Conservation (phyloP, 2,329 filamentous ascomycete species). For the Gaeumannomyces sp. region DNA sequence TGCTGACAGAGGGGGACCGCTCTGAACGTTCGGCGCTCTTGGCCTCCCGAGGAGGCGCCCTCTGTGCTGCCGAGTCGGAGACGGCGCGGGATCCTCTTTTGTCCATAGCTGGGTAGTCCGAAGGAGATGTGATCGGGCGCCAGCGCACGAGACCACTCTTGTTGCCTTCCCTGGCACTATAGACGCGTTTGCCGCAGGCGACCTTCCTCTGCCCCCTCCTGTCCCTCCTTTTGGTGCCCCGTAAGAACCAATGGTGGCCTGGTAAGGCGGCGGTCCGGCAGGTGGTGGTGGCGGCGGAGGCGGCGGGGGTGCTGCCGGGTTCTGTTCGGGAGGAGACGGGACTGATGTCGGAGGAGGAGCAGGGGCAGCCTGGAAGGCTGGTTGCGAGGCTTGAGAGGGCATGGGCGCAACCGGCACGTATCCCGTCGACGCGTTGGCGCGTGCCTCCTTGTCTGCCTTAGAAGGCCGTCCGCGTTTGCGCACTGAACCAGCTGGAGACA, state of each 20-base stretch:
- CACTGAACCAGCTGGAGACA: constrained; percentile 13
- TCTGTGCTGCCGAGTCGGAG: constrained; percentile 2
- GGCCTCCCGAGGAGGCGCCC: constrained; percentile 6
- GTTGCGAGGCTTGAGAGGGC: constrained; percentile 16
- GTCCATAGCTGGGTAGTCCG: constrained; percentile 1
- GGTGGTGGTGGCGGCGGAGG: neutral
- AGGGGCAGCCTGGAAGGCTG: constrained; percentile 10
- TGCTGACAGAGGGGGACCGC: constrained; percentile 16
- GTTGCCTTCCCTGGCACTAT: neutral
- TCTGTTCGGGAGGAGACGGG: neutral
- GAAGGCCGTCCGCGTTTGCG: constrained; percentile 29
- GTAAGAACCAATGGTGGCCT: neutral
- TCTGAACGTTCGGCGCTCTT: constrained; percentile 7
- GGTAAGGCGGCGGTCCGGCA: neutral
- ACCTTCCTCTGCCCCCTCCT: neutral
- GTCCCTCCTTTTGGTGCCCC: neutral
- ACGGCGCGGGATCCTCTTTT: constrained; percentile 3
- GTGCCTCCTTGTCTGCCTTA: constrained; percentile 25
- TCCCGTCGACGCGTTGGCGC: constrained; percentile 14
- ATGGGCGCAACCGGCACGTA: constrained; percentile 19
- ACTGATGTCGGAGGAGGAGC: neutral
- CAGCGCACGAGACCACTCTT: constrained; percentile 5
- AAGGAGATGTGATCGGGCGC: constrained; percentile 5
- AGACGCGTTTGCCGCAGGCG: neutral
- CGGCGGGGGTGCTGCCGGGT: neutral